These are phyloP conservation scores for Keqinozyma sinolaborantium DNA, from an alignment of 1,139 yeast genomes.

Conservation along the genomic window DNA sequence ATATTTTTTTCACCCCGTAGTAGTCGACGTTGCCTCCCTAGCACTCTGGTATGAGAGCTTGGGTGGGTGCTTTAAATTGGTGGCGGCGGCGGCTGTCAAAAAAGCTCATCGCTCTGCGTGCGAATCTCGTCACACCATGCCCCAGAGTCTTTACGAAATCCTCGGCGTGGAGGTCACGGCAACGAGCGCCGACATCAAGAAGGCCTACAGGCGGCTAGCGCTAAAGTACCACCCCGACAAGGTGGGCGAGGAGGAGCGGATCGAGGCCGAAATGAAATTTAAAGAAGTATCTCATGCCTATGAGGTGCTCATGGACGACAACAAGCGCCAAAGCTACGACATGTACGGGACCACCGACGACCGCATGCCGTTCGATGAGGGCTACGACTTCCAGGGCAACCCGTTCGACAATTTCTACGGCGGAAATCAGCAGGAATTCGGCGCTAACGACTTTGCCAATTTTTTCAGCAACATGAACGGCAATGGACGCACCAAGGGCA, in stretches of 20 bases:
- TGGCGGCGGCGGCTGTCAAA: not conserved
- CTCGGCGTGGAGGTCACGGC: slow-evolving; percentile 67
- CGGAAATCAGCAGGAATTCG: slow-evolving; percentile 33
- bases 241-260: slow-evolving; percentile 62
- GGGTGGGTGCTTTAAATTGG: too few relatives aligned
- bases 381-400: slow-evolving; percentile 22
- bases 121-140: slow-evolving; percentile 11
- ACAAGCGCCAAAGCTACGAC: slow-evolving; percentile 54
- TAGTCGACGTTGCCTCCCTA: too few relatives aligned
- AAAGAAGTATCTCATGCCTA: slow-evolving; percentile 78
- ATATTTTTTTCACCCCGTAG: slow-evolving; percentile 23
- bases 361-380: slow-evolving; percentile 14
- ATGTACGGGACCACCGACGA: slow-evolving; percentile 50
- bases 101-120: not conserved
- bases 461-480: slow-evolving; percentile 55
- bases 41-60: too few relatives aligned
- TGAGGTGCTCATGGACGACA: slow-evolving; percentile 67
- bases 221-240: slow-evolving; percentile 79
- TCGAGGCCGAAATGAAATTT: slow-evolving; percentile 65
- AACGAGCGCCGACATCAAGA: slow-evolving; percentile 61
- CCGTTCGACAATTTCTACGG: slow-evolving; percentile 43
- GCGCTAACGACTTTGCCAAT: slow-evolving; percentile 68
- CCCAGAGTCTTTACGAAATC: slow-evolving; percentile 55
- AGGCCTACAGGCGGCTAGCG: slow-evolving; percentile 75
- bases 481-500: slow-evolving; percentile 12